Evolutionary conservation across 805 yeast species (phyloP), one percentile per base, ranked within the genome.

Genomic region (Metschnikowia dekortorum): DNA sequence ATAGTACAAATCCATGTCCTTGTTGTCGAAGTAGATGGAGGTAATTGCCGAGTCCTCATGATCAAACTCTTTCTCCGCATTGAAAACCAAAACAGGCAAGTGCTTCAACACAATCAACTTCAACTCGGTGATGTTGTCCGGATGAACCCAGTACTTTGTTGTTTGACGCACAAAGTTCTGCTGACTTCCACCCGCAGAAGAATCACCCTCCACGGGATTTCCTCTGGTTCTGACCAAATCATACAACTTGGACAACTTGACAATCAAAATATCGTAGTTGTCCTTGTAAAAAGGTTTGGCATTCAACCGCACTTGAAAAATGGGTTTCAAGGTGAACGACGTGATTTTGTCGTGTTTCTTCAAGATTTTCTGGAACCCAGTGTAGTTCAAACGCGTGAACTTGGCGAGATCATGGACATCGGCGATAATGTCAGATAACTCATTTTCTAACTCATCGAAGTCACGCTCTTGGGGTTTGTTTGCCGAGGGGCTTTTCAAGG

Each of bases 61-160:
- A 69, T 91, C 96, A 61, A 94, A 94, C 69, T 94, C 99, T 72
- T 94, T 94, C 64, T 90, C 90, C 42, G 97, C 83, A 65, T 94
- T 94, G 80, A 94, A 94, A 22, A 94, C 99, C 58, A 94, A 79
- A 14, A 94, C 99, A 2, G 99, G 99, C 60, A 94, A 78, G 73
- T 94, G 98, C 71, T 94, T 92, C 65, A 94, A 78, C 56, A 94
- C 85, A 56, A 89, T 86, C 64, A 94, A 81, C 73, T 94, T 94
- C 68, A 94, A 80, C 74, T 94, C 98, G 13, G 98, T 94, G 66
- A 94, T 90, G 68, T 94, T 92, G 69, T 94, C 98, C 2, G 97
- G 97, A 64, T 94, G 99, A 32, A 94, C 98, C 99, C 99, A 94
- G 71, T 94, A 94, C 66, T 94, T 94, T 7, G 99, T 94, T 18